Conservation (phyloP, 2,329 filamentous ascomycete species). For the Neopestalotiopsis sp. region DNA sequence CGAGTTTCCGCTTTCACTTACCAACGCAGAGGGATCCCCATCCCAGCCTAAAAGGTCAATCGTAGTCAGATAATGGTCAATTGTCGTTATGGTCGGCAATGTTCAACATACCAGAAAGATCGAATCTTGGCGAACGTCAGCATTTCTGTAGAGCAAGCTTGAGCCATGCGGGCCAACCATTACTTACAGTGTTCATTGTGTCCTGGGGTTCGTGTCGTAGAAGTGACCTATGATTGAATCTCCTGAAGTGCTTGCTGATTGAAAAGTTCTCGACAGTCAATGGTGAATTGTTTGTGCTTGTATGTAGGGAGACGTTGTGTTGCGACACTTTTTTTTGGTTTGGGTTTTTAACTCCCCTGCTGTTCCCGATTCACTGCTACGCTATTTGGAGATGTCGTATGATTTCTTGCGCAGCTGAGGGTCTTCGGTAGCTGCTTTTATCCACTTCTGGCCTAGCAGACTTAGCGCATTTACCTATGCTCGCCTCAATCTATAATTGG, state of each 20-base stretch:
- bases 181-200: conserved; percentile 25
- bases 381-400: conserved; percentile 17
- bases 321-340: conserved; percentile 6
- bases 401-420: conserved; percentile 5
- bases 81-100: conserved; percentile 6
- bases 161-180: background rate
- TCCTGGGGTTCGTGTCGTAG: background rate
- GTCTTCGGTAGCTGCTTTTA: too few species aligned
- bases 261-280: background rate
- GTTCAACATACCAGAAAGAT: conserved; percentile 24
- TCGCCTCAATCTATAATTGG: too few species aligned
- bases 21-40: conserved; percentile 89
- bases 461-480: too few species aligned
- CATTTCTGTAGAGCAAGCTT: background rate
- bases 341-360: background rate
- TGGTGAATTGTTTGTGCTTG: background rate
- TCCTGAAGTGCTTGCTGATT: background rate
- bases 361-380: conserved; percentile 6
- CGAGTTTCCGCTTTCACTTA: conserved; percentile 47
- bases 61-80: background rate
- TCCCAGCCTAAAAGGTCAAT: conserved; percentile 68
- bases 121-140: conserved; percentile 19
- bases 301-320: background rate
- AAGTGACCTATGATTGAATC: background rate
- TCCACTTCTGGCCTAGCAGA: too few species aligned